These are phyloP conservation scores for Sordariomycetes sp. DNA, from an alignment of 2,329 filamentous ascomycete genomes.

Conservation along the genomic window DNA sequence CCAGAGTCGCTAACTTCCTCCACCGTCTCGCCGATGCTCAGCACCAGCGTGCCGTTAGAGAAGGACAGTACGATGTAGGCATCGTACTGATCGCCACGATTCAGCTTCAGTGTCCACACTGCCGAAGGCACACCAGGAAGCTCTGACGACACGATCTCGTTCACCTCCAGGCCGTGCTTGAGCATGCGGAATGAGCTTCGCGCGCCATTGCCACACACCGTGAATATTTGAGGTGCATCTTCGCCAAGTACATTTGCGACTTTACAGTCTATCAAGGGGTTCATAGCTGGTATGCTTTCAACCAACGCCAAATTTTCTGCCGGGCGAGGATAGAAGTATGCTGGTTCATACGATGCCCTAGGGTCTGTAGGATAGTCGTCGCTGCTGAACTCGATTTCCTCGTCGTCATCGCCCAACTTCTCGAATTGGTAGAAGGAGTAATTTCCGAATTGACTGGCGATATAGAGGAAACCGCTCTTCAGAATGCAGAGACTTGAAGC, in stretches of 20 bases:
- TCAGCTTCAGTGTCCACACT: slow-evolving; percentile 92
- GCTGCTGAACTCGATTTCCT: slow-evolving; percentile 78
- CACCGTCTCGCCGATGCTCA: slow-evolving; percentile 94
- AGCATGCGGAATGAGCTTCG: slow-evolving; percentile 85
- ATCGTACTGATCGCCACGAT: slow-evolving; percentile 74
- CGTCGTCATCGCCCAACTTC: slow-evolving; percentile 90
- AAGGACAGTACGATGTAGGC: slow-evolving; percentile 95
- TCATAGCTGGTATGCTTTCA: slow-evolving; percentile 80
- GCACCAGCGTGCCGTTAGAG: slow-evolving; percentile 77
- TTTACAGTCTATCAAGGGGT: slow-evolving; percentile 84
- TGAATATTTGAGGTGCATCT: slow-evolving; percentile 94
- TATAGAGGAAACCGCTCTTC: slow-evolving; percentile 91
- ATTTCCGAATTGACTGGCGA: slow-evolving; percentile 86
- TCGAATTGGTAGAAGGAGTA: slow-evolving; percentile 96
- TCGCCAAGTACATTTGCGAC: slow-evolving; percentile 85
- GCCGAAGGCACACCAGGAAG: slow-evolving; percentile 80
- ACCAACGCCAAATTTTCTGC: slow-evolving; percentile 77
- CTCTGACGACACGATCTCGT: slow-evolving; percentile 91
- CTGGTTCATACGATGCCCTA: slow-evolving; percentile 60
- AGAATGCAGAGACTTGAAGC: slow-evolving; percentile 83
- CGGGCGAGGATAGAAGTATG: slow-evolving; percentile 76
- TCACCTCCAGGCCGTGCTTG: slow-evolving; percentile 86
- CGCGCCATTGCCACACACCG: slow-evolving; percentile 80
- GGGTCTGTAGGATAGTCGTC: slow-evolving; percentile 74
- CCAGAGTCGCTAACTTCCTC: slow-evolving; percentile 92